Evolutionary conservation across 2,329 filamentous ascomycete genomes (phyloP).

Genomic region (Cercospora sp.): DNA sequence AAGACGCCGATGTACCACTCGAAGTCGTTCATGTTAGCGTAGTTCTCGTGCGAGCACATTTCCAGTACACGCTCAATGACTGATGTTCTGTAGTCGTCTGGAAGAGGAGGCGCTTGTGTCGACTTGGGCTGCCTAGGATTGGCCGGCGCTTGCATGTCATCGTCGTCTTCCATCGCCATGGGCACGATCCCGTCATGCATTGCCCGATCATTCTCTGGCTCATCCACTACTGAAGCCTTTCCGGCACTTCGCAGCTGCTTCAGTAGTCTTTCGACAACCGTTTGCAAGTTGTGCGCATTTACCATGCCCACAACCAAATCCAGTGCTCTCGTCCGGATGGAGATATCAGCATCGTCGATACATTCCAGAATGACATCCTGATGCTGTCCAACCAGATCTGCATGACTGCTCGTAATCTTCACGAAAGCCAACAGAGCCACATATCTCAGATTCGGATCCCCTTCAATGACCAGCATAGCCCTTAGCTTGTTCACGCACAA

Average conservation of each 20-base stretch:
- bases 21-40: constrained; percentile 82
- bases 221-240: constrained; percentile 52
- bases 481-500: constrained; percentile 90
- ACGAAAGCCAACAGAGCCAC: constrained; percentile 94
- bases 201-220: constrained; percentile 51
- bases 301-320: constrained; percentile 95
- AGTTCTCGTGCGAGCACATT: constrained; percentile 89
- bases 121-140: constrained; percentile 54
- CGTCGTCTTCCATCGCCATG: constrained; percentile 58
- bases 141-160: constrained; percentile 57
- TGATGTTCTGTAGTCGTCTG: constrained; percentile 81
- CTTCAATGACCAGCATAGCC: constrained; percentile 90
- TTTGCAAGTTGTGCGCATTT: constrained; percentile 77
- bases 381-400: constrained; percentile 83
- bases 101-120: constrained; percentile 62
- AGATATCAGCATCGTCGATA: constrained; percentile 93
- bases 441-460: constrained; percentile 96
- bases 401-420: constrained; percentile 86
- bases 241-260: constrained; percentile 73
- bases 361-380: constrained; percentile 96
- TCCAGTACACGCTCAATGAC: constrained; percentile 80
- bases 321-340: constrained; percentile 87
- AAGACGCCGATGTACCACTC: constrained; percentile 96
- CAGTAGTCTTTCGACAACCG: constrained; percentile 83
- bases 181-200: constrained; percentile 48